phyloP scores from a whole-genome alignment of 1,284 basidiomycete genomes.

The Xerocomus cyaneibrunnescens region DNA sequence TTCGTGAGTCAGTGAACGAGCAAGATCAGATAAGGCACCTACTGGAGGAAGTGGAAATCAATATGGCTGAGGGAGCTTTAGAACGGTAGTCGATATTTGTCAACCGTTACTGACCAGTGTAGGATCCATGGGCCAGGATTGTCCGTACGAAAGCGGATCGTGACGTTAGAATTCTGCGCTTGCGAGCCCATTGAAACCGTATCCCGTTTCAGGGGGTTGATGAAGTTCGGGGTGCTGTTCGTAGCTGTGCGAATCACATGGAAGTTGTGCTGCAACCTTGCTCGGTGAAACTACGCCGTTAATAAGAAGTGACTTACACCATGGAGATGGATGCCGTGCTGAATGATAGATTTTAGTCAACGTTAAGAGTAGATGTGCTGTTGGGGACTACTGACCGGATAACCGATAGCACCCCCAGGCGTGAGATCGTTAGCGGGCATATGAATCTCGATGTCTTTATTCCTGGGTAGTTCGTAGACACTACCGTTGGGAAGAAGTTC shows the following conservation, averaged over 20 bases:
- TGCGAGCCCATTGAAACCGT: conserved; percentile 34
- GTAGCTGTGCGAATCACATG: conserved; percentile 34
- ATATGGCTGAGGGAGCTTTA: conserved; percentile 27
- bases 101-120: conserved; percentile 28
- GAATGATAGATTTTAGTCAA: conserved; percentile 1
- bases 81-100: neutral
- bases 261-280: conserved; percentile 38
- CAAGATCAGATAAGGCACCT: neutral
- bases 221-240: conserved; percentile 31
- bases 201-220: conserved; percentile 34
- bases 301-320: conserved; percentile 26
- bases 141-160: conserved; percentile 31
- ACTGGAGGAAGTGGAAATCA: conserved; percentile 32
- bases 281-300: neutral
- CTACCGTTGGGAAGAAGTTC: conserved; percentile 47
- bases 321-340: conserved; percentile 39
- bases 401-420: conserved; percentile 32
- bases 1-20: conserved; percentile 5
- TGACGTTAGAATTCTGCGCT: conserved; percentile 30
- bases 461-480: conserved; percentile 45
- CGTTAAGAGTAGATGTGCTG: neutral
- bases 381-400: conserved; percentile 34
- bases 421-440: conserved; percentile 34
- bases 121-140: conserved; percentile 35
- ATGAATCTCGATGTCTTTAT: conserved; percentile 46